Percentiles rank a stretch among this genome's conserved stretches.
phyloP scores from a whole-genome alignment of 179 eudicot species.

The Carnegiea gigantea region DNA sequence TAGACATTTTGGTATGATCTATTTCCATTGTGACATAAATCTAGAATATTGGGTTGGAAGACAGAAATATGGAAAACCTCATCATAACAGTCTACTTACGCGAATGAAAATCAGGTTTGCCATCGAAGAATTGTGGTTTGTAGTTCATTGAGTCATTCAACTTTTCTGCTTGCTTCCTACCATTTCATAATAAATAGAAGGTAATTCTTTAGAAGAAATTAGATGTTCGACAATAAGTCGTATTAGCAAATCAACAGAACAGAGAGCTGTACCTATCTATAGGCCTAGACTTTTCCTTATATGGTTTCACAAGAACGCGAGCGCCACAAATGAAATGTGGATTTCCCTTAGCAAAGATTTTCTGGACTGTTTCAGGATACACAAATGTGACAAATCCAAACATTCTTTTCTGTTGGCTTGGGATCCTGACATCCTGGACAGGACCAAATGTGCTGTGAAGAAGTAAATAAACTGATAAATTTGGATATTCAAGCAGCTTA shows the following conservation, averaged over 20 bases:
- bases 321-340: constrained; percentile 88
- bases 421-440: constrained; percentile 67
- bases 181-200: not conserved
- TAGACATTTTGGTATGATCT: too few relatives aligned
- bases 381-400: constrained; percentile 77
- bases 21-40: too few relatives aligned
- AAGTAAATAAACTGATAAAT: not conserved
- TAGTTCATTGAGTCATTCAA: constrained; percentile 25
- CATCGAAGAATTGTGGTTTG: constrained; percentile 25
- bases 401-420: constrained; percentile 63
- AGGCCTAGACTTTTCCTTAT: constrained; percentile 69
- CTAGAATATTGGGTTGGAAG: not conserved
- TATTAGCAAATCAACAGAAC: too few relatives aligned
- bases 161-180: constrained; percentile 35
- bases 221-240: not conserved
- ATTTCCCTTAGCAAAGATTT: constrained; percentile 57
- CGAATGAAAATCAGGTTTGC: constrained; percentile 31
- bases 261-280: constrained; percentile 50
- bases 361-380: constrained; percentile 56
- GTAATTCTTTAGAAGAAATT: not conserved
- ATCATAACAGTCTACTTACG: constrained; percentile 22
- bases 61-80: not conserved
- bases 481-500: not conserved
- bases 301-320: constrained; percentile 97
- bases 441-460: constrained; percentile 41